These are phyloP conservation scores for Aplosporella prunicola DNA, from an alignment of 2,329 filamentous ascomycete species.

Conservation along the genomic window DNA sequence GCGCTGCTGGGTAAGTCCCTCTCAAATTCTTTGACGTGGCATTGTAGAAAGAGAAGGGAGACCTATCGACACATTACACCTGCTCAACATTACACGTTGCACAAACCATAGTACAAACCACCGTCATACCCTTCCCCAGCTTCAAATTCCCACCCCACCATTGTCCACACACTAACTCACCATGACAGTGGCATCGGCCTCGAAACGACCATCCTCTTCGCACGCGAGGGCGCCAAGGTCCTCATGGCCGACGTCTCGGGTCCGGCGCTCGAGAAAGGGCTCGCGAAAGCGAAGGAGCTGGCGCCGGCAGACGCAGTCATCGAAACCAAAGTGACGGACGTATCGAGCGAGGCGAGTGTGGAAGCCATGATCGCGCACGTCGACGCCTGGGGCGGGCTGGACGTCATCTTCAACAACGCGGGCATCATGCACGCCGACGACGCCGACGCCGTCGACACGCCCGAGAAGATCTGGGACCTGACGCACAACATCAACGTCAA, in stretches of 20 bases:
- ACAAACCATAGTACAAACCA: too few relatives aligned
- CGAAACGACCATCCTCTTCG: conserved; percentile 83
- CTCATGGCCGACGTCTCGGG: conserved; percentile 78
- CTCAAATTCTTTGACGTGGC: too few relatives aligned
- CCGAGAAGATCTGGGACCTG: conserved; percentile 87
- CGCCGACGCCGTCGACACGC: conserved; percentile 62
- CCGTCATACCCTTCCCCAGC: too few relatives aligned
- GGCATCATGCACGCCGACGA: conserved; percentile 85
- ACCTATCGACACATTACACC: too few relatives aligned
- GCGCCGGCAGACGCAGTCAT: conserved; percentile 53
- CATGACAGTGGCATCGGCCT: conserved; percentile 75
- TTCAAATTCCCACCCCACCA: not conserved
- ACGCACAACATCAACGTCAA: conserved; percentile 95
- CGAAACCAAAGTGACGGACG: conserved; percentile 61
- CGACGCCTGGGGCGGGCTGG: conserved; percentile 78
- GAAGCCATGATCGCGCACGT: conserved; percentile 63
- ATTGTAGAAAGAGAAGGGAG: too few relatives aligned
- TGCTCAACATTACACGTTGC: too few relatives aligned
- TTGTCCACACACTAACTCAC: not conserved
- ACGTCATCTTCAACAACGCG: conserved; percentile 95
- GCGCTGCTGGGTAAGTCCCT: conserved; percentile 67
- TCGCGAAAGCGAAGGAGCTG: conserved; percentile 64
- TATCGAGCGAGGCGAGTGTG: conserved; percentile 75
- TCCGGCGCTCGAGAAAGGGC: conserved; percentile 65
- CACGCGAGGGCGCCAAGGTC: conserved; percentile 76